Percentiles rank a stretch among this genome's conserved stretches.
These are phyloP conservation scores for Claviceps paspali DNA, from an alignment of 2,329 filamentous ascomycete species.

Conservation along the genomic window DNA sequence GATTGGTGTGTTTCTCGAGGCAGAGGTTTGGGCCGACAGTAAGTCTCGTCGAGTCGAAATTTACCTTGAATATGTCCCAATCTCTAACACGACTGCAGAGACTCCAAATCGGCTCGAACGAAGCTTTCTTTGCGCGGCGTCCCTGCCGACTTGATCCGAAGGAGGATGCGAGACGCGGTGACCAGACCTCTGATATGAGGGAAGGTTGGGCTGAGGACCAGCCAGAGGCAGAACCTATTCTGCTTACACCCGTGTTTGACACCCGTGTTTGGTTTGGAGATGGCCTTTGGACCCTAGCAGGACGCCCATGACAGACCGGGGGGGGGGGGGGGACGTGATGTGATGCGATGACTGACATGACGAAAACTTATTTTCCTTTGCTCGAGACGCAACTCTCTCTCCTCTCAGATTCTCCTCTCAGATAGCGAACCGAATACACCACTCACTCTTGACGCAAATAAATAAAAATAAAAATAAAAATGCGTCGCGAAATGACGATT, in stretches of 20 bases:
- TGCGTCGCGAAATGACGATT: no score
- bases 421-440: constrained; percentile 2
- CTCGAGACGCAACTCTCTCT: constrained; percentile 1
- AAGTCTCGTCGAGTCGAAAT: not conserved
- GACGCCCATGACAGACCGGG: no score
- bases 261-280: not conserved
- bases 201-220: not conserved
- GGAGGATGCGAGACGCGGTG: constrained; percentile 7
- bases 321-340: no score
- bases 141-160: constrained; percentile 4
- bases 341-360: constrained; percentile 4
- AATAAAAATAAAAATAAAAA: not conserved
- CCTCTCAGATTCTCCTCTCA: constrained; percentile 3
- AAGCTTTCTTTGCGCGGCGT: not conserved
- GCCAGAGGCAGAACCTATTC: not conserved
- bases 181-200: constrained; percentile 5
- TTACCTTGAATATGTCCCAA: not conserved
- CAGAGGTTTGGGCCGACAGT: constrained; percentile 17
- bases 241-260: no score
- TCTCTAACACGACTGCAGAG: constrained; percentile 1
- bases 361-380: not conserved
- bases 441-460: constrained; percentile 1
- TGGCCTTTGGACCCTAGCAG: not conserved
- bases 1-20: constrained; percentile 25
- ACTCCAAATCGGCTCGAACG: constrained; percentile 2